phyloP scores from a whole-genome alignment of 495 filamentous ascomycete species.

The Penicillium egyptiacum region DNA sequence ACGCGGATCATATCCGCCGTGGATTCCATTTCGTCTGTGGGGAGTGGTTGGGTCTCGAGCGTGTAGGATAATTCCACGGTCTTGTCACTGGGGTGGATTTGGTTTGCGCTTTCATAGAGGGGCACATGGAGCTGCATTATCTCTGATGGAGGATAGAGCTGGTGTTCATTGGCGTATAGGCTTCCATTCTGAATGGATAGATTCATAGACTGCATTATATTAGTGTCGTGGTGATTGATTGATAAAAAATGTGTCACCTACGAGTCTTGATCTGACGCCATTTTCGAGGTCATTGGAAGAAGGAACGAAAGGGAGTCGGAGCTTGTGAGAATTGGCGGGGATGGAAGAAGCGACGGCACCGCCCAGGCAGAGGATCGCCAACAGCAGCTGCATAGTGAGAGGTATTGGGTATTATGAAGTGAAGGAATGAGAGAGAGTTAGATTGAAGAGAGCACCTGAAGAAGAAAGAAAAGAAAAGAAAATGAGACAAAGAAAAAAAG shows the following conservation, averaged over 20 bases:
- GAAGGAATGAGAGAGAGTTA: background rate
- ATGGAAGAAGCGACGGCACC: conserved; percentile 20
- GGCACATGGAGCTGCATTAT: conserved; percentile 36
- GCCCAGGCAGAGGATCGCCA: conserved; percentile 16
- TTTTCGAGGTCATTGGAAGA: conserved; percentile 17
- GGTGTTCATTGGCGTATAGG: conserved; percentile 44
- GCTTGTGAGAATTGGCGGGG: conserved; percentile 23
- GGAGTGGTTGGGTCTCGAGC: conserved; percentile 29
- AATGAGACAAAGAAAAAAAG: background rate
- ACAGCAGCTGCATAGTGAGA: conserved; percentile 24
- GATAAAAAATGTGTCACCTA: conserved; percentile 12
- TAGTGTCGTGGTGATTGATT: background rate
- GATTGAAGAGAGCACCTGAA: background rate
- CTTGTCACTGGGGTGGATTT: conserved; percentile 8
- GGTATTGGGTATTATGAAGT: background rate
- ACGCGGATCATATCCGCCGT: conserved; percentile 28
- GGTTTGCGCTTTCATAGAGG: conserved; percentile 19
- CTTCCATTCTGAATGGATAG: conserved; percentile 40
- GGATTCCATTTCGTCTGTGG: conserved; percentile 17
- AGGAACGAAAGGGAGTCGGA: conserved; percentile 28
- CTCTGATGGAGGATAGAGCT: conserved; percentile 42
- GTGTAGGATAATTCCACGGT: conserved; percentile 28
- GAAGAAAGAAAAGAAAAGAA: background rate
- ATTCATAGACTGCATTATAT: conserved; percentile 33
- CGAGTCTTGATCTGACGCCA: conserved; percentile 26